phyloP scores from a whole-genome alignment of 768 basidiomycete genomes.

The Crepidotus variabilis region DNA sequence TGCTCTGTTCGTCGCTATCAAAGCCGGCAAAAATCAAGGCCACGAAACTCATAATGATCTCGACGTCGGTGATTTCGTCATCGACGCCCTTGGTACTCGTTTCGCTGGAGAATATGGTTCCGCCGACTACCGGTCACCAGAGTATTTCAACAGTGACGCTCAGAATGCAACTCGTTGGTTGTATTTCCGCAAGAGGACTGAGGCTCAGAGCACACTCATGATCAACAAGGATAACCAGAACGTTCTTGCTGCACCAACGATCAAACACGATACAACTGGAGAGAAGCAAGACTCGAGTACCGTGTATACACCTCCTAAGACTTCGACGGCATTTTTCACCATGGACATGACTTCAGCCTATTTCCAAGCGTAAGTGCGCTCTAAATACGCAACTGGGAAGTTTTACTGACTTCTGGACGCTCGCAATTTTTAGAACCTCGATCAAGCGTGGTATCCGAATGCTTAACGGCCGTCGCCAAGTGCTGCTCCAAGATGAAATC shows the following conservation, averaged over 20 bases:
- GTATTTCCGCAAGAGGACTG: slow-evolving; percentile 95
- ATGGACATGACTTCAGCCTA: slow-evolving; percentile 78
- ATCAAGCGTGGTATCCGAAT: slow-evolving; percentile 82
- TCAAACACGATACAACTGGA: slow-evolving; percentile 46
- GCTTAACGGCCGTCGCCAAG: slow-evolving; percentile 80
- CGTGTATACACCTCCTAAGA: slow-evolving; percentile 53
- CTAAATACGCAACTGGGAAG: not conserved
- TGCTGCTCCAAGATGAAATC: slow-evolving; percentile 93
- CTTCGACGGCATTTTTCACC: slow-evolving; percentile 81
- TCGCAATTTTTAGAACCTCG: slow-evolving; percentile 42
- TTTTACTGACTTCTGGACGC: slow-evolving; percentile 13
- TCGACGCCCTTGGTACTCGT: slow-evolving; percentile 89
- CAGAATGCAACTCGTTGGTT: slow-evolving; percentile 76
- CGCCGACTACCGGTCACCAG: slow-evolving; percentile 68
- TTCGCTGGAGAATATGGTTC: slow-evolving; percentile 96
- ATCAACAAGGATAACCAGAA: slow-evolving; percentile 77
- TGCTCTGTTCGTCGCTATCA: slow-evolving; percentile 84
- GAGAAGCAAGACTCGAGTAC: slow-evolving; percentile 84
- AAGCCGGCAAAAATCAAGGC: slow-evolving; percentile 73
- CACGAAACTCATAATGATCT: slow-evolving; percentile 97
- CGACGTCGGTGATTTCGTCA: slow-evolving; percentile 91
- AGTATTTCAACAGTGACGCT: slow-evolving; percentile 75
- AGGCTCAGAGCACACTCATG: slow-evolving; percentile 94
- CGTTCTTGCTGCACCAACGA: slow-evolving; percentile 61
- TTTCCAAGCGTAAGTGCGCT: slow-evolving; percentile 54